Percentiles rank a stretch among this genome's conserved stretches.
Evolutionary conservation across 495 filamentous ascomycete genomes (phyloP).

Genomic region (Cenococcum geophilum): DNA sequence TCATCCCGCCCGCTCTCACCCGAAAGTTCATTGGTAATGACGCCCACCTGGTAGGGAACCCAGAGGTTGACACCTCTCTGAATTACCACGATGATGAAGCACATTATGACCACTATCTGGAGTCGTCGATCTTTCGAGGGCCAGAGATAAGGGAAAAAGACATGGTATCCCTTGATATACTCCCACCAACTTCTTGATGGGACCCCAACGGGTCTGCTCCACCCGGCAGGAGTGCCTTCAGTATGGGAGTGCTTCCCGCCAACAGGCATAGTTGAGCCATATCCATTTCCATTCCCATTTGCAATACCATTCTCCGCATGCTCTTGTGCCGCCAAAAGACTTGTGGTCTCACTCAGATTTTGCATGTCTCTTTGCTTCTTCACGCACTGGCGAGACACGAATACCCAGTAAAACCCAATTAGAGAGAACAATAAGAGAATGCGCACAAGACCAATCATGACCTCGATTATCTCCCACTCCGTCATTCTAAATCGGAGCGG

Average conservation of each 20-base stretch:
- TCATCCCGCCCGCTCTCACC: slow-evolving; percentile 40
- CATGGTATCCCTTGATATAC: slow-evolving; percentile 76
- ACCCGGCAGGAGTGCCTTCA: slow-evolving; percentile 44
- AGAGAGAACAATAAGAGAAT: slow-evolving; percentile 54
- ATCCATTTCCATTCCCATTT: slow-evolving; percentile 42
- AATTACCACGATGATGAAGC: slow-evolving; percentile 66
- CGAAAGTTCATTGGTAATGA: slow-evolving; percentile 63
- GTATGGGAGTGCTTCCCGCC: slow-evolving; percentile 39
- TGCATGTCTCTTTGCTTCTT: slow-evolving; percentile 36
- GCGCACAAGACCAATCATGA: slow-evolving; percentile 54
- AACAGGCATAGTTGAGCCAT: slow-evolving; percentile 44
- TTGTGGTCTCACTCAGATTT: slow-evolving; percentile 48
- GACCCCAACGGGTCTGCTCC: slow-evolving; percentile 60
- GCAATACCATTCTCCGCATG: slow-evolving; percentile 45
- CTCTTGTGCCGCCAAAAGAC: slow-evolving; percentile 40
- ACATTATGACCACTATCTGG: slow-evolving; percentile 70
- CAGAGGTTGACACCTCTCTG: slow-evolving; percentile 76
- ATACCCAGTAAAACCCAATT: slow-evolving; percentile 53
- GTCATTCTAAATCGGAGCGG: slow-evolving; percentile 48
- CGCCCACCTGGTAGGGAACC: slow-evolving; percentile 69
- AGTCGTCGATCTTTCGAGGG: slow-evolving; percentile 66
- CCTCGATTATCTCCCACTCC: slow-evolving; percentile 59
- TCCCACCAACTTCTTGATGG: slow-evolving; percentile 79
- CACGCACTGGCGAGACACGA: slow-evolving; percentile 39
- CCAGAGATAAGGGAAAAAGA: slow-evolving; percentile 95